These are phyloP conservation scores for Neofusicoccum kwambonambiense DNA, from an alignment of 2,329 filamentous ascomycete genomes.

Conservation along the genomic window DNA sequence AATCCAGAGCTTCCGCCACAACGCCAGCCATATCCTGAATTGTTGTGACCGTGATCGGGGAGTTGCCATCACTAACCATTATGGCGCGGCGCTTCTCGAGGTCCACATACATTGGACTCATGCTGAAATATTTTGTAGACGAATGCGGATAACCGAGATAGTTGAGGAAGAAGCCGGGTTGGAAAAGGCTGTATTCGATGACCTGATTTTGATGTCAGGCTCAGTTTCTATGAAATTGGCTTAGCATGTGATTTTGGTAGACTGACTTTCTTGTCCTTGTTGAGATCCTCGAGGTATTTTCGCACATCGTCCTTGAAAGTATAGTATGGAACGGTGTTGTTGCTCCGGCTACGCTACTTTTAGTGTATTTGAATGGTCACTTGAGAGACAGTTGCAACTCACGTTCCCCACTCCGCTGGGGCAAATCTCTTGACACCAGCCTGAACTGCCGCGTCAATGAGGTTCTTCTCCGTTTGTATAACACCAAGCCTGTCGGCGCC, in stretches of 20 bases:
- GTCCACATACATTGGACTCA: not conserved
- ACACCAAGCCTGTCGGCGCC: not conserved
- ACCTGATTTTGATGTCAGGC: not conserved
- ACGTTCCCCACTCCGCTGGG: slow-evolving; percentile 32
- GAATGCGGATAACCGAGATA: not conserved
- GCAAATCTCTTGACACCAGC: slow-evolving; percentile 32
- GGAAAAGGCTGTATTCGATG: not conserved
- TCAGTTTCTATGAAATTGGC: not conserved
- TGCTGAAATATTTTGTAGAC: not conserved
- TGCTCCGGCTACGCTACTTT: not conserved
- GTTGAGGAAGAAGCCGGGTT: not conserved
- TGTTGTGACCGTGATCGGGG: not conserved
- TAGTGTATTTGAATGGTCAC: not conserved
- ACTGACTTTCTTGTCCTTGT: not conserved
- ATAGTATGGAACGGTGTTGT: not conserved
- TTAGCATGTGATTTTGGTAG: not conserved
- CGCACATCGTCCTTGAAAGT: not conserved
- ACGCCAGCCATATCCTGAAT: not conserved
- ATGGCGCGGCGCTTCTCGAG: not conserved
- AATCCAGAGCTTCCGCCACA: not conserved
- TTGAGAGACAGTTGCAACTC: not conserved
- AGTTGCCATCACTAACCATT: not conserved
- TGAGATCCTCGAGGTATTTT: not conserved
- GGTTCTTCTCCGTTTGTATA: slow-evolving; percentile 25
- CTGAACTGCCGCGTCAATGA: slow-evolving; percentile 32